phyloP scores from a whole-genome alignment of 1,139 yeast species.

The Protomyces arabidopsidicola region DNA sequence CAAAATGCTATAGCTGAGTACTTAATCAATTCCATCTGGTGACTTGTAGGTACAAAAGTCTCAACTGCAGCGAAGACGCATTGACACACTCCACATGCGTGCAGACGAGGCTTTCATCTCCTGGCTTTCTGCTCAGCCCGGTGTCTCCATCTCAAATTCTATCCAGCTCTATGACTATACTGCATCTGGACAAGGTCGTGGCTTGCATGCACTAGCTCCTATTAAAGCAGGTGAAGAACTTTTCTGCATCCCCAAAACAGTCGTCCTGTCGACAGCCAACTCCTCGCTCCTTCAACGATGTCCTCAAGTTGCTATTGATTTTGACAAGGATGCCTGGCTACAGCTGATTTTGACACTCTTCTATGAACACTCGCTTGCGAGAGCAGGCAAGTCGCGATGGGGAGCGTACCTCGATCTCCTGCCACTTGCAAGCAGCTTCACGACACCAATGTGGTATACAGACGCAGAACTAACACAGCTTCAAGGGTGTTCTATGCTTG shows the following conservation, averaged over 20 bases:
- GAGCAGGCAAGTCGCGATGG: slow-evolving; percentile 55
- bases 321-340: slow-evolving; percentile 66
- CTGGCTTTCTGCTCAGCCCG: slow-evolving; percentile 51
- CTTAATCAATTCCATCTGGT: neutral
- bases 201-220: slow-evolving; percentile 60
- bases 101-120: slow-evolving; percentile 46
- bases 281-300: slow-evolving; percentile 44
- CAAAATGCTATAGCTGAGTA: slow-evolving; percentile 16
- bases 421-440: slow-evolving; percentile 51
- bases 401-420: slow-evolving; percentile 62
- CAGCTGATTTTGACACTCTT: slow-evolving; percentile 63
- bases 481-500: slow-evolving; percentile 64
- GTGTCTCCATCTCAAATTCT: slow-evolving; percentile 52
- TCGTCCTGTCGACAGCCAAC: slow-evolving; percentile 56
- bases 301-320: slow-evolving; percentile 34
- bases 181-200: slow-evolving; percentile 63
- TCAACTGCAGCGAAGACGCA: neutral
- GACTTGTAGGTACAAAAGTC: too few relatives aligned
- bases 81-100: neutral
- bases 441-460: slow-evolving; percentile 77
- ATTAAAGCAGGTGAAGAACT: slow-evolving; percentile 54
- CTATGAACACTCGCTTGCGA: slow-evolving; percentile 48
- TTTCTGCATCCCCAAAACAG: slow-evolving; percentile 61
- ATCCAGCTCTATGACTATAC: slow-evolving; percentile 60
- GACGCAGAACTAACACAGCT: slow-evolving; percentile 50